Base-by-base conservation (phyloP, 1,139 yeast species). In the Pneumocystis oryctolagi region DNA sequence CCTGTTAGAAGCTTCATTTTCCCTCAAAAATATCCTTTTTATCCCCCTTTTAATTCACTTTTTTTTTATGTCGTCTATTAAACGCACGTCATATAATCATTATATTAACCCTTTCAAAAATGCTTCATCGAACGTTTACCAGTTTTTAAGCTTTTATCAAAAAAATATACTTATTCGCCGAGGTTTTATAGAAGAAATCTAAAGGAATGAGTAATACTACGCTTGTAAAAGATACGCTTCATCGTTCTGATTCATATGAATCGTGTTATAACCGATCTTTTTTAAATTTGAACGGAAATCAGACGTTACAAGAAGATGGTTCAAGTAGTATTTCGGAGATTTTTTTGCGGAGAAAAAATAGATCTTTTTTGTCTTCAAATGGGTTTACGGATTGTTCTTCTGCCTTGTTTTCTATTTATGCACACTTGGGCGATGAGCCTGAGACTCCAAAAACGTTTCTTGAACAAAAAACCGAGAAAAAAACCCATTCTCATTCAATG, bases 1-100 rank as follows among this genome's bases (percentile, higher is more conserved):
- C 62, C 62, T 32, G 62, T 61, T 14, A 61, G 34, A 31, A 61
- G 40, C 34, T 61, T 55, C 62, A 55, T 61, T 3, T 37, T 37
- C 3, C 20, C 9, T 18, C n/a, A n/a, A n/a, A n/a, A 39, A n/a
- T 5, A 6, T 4, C 20, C n/a, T 9, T 40, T 40, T 40, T 37
- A 3, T 37, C 16, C 3, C 9, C 16, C 16, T 40, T 20, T 40
- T 5, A 18, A 18, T 40, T 40, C 20, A 18, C 18, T 5, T n/a
- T 3, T 16, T 5, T 18, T 40, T 40, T 18, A 2, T 5, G 53
- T 40, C 18, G 20, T 16, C 25, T 18, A 37, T 4, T 37, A 5
- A 37, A 9, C 16, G n/a, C n/a, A n/a, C n/a, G n/a, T n/a, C n/a
- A n/a, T n/a, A n/a, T n/a, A n/a, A n/a, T n/a, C n/a, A n/a, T n/a